Evolutionary conservation across 2,329 filamentous ascomycete genomes (phyloP).

Genomic region (Cercospora brassicicola): DNA sequence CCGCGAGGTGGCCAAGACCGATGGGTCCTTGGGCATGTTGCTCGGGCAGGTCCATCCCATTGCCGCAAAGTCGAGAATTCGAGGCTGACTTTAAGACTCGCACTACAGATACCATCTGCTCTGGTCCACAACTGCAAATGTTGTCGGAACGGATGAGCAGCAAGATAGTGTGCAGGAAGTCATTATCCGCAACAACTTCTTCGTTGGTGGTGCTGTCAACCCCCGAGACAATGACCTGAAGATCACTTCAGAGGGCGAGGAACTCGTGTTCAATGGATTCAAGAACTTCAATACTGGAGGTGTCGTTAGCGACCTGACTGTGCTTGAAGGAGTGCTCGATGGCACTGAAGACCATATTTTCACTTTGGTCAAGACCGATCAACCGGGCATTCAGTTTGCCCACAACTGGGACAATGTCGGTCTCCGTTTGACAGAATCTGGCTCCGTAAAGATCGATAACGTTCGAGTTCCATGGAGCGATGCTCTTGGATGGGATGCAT

Average conservation of each 20-base stretch:
- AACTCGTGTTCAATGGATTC: constrained; percentile 60
- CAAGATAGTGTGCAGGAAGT: constrained; percentile 57
- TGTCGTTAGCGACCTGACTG: constrained; percentile 64
- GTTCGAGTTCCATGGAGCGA: constrained; percentile 60
- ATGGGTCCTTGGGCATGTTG: constrained; percentile 66
- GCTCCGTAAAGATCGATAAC: constrained; percentile 61
- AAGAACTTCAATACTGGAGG: constrained; percentile 70
- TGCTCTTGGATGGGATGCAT: constrained; percentile 60
- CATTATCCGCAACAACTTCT: constrained; percentile 65
- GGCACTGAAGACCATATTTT: constrained; percentile 63
- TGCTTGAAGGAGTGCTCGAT: constrained; percentile 63
- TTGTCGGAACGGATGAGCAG: constrained; percentile 62
- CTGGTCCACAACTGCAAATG: constrained; percentile 62
- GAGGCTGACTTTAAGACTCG: neutral
- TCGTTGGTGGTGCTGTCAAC: constrained; percentile 65
- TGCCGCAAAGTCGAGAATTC: neutral
- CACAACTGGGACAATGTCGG: constrained; percentile 68
- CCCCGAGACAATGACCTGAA: constrained; percentile 63
- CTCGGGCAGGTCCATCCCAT: constrained; percentile 45
- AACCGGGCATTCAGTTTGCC: constrained; percentile 58
- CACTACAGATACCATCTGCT: constrained; percentile 56
- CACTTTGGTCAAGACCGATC: constrained; percentile 58
- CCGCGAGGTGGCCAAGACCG: constrained; percentile 62
- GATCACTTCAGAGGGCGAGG: constrained; percentile 56
- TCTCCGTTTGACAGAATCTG: constrained; percentile 63